Evolutionary conservation across 441 rosid genomes (phyloP), one percentile per base, ranked within the genome.

Genomic region (Aquilaria agallochum): DNA sequence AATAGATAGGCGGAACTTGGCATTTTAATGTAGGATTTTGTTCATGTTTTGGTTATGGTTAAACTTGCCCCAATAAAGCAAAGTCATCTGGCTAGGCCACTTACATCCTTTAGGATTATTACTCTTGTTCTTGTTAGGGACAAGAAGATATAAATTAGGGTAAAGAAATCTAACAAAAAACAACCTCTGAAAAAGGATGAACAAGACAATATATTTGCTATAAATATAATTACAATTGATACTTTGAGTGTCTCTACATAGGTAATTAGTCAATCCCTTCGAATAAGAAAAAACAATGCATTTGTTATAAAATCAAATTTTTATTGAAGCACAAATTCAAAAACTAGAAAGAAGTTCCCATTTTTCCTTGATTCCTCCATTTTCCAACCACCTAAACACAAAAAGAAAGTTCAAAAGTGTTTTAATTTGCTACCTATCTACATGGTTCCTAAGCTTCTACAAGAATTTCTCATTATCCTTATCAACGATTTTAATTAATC

Each of bases 401-500:
- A 27, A 0, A 31, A 13, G 9, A 33, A 7, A 34, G 40, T 34
- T 34, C 40, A 1, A 7, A 34, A 3, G 40, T 34, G 40, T 1
- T 34, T 0, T 34, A 7, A 3, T 34, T 34, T 2, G 6, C 45
- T 69, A 72, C 92, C 90, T 83, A n/a, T 87, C 89, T 45, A 83
- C 53, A 5, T 92, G 82, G 9, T 63, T 61, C 78, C 69, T 83
- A 58, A 87, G 75, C 68, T 75, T 87, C 46, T 61, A 48, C 76
- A 87, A 68, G 77, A 85, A 90, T 57, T 66, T 69, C 71, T 81
- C 95, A 60, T 87, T 87, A 48, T 84, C 86, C 48, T 76, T 80
- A 46, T 83, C 83, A 0, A 74, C 62, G 2, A 58, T 53, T 8
- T 50, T 72, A 42, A 82, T 66, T 63, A 90, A 67, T 71, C 83